Conservation (phyloP, 106 monocot species). For the Dendrobium catenatum region DNA sequence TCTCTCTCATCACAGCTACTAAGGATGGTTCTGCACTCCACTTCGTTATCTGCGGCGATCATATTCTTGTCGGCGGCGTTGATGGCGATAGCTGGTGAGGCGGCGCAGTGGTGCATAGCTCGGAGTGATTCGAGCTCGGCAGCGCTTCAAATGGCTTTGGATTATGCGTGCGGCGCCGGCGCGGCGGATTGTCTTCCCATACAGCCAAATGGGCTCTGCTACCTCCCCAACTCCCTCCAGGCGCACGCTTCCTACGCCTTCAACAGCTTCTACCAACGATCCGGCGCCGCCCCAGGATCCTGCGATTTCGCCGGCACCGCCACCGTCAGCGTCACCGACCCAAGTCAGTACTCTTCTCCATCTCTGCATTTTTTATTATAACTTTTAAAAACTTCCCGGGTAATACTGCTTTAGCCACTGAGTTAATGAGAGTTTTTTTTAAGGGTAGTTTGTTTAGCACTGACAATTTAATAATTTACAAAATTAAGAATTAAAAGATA, state of each 20-base stretch:
- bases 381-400: not conserved
- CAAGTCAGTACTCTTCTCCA: slow-evolving; percentile 27
- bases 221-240: slow-evolving; percentile 67
- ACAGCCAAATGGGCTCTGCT: slow-evolving; percentile 60
- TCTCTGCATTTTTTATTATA: not conserved
- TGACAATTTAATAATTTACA: no score
- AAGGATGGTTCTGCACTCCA: not conserved
- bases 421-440: no score
- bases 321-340: slow-evolving; percentile 45
- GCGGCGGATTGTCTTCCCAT: slow-evolving; percentile 68
- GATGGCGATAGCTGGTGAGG: not conserved
- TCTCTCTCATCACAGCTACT: not conserved
- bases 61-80: not conserved
- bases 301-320: slow-evolving; percentile 89
- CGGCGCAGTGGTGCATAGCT: slow-evolving; percentile 37
- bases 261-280: slow-evolving; percentile 71
- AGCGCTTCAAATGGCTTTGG: slow-evolving; percentile 37
- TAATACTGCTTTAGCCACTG: no score
- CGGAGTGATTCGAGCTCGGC: slow-evolving; percentile 13
- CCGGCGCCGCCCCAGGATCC: slow-evolving; percentile 36
- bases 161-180: slow-evolving; percentile 51
- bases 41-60: not conserved
- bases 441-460: no score
- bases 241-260: slow-evolving; percentile 88
- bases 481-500: no score